Base-by-base conservation (phyloP, 176 grass and related monocot genomes). In the Elaeis guineensis region DNA sequence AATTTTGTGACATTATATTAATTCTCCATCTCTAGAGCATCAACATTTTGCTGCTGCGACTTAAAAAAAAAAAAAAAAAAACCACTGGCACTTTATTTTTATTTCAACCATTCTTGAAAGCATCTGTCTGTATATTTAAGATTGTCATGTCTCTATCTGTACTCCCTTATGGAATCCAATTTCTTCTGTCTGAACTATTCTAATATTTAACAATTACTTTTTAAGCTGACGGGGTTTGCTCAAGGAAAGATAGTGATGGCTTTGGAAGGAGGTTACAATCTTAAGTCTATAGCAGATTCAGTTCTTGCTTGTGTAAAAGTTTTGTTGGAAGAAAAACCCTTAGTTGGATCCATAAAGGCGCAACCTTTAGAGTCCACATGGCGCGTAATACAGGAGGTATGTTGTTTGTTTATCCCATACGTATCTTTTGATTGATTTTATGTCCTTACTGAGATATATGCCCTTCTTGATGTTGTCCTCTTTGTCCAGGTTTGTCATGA, bases 251-350 rank as follows among this genome's bases (percentile, higher is more conserved):
- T 97, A 67, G 87, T 97, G 54, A 82, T 97, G 93, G 78, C 77
- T 21, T 81, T 97, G 51, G 93, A 97, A 84, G 93, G 87, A 65
- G 93, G 93, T 59, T 97, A 97, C 72, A 97, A 91, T 79, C 81
- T 97, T 49, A 89, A 44, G 17, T 97, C 87, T 54, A 91, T 85
- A 73, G 81, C 87, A 67, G 83, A 97, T 73, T 97, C 93, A 61
- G 84, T 91, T 80, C 72, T 63, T 78, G 79, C 84, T 76, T 97
- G 93, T 62, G 84, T 76, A 23, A 76, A 80, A 52, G 78, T 91
- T 75, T 75, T 97, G 23, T 89, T 97, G 69, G 80, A 89, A 76
- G 93, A 91, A 53, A 54, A 82, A 18, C 72, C 76, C 60, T 68
- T 69, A 58, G 61, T 54, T 72, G 71, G 55, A 51, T 50, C 82